Evolutionary conservation across 2,329 filamentous ascomycete genomes (phyloP).

Genomic region (Ceratocystis smalleyi): DNA sequence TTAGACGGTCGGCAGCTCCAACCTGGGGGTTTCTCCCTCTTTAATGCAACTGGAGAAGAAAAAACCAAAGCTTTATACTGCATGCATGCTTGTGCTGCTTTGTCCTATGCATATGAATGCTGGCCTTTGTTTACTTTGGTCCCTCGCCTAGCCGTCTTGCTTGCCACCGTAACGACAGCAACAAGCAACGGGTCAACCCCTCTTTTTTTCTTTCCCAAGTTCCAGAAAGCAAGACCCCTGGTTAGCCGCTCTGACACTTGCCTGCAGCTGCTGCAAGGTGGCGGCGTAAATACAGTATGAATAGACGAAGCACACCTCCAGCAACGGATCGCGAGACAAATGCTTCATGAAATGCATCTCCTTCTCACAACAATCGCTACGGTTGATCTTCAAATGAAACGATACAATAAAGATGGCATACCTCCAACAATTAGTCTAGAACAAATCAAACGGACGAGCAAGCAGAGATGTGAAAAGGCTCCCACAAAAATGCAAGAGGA

Average conservation of each 20-base stretch:
- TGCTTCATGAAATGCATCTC: no score
- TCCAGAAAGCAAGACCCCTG: neutral
- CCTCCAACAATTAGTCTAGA: conserved; percentile 3
- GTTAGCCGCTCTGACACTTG: neutral
- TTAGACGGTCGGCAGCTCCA: neutral
- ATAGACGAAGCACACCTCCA: neutral
- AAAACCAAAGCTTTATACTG: neutral
- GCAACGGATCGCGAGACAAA: no score
- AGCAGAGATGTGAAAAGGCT: neutral
- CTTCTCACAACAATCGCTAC: neutral
- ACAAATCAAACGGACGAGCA: neutral
- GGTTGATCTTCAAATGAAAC: neutral
- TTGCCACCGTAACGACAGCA: neutral
- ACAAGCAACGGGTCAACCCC: neutral
- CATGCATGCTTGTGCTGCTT: neutral
- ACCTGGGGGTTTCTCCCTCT: neutral
- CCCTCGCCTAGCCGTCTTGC: neutral
- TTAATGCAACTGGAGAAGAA: neutral
- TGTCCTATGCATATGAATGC: neutral
- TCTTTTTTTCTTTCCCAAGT: neutral
- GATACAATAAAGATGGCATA: neutral
- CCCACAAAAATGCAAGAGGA: neutral
- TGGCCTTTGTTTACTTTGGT: neutral
- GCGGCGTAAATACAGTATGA: neutral
- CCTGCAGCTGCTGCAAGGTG: neutral